Conservation (phyloP, 2,329 filamentous ascomycete genomes). For the Verticillium albo-atrum region DNA sequence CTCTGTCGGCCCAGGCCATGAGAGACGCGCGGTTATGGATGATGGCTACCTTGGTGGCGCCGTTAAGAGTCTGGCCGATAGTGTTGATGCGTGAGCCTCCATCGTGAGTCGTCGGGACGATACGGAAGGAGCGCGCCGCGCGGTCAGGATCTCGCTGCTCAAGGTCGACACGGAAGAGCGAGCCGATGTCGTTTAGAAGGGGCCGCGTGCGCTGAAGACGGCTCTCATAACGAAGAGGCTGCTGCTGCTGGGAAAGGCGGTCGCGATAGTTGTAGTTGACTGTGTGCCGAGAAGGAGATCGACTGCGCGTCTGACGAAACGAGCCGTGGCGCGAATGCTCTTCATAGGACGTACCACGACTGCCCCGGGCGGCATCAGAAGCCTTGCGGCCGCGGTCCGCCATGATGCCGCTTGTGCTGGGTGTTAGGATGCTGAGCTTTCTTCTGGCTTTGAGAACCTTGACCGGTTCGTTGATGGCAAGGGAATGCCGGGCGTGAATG, state of each 20-base stretch:
- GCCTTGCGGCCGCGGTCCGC: background rate
- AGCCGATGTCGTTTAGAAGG: background rate
- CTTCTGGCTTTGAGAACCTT: too few relatives aligned
- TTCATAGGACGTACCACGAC: background rate
- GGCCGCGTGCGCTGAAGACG: background rate
- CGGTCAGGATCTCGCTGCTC: background rate
- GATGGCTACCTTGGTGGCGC: background rate
- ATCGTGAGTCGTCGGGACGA: background rate
- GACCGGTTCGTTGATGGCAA: too few relatives aligned
- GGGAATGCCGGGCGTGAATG: too few relatives aligned
- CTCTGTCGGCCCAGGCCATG: background rate
- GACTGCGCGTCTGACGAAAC: background rate
- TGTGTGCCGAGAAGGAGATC: background rate
- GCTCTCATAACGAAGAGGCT: background rate
- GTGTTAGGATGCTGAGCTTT: too few relatives aligned
- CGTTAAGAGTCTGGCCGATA: background rate
- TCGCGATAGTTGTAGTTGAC: background rate
- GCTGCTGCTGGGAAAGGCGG: background rate
- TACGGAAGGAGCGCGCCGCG: background rate
- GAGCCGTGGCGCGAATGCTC: background rate
- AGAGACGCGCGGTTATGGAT: background rate
- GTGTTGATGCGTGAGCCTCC: background rate
- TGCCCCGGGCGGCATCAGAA: background rate
- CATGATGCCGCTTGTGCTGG: background rate
- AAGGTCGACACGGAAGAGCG: background rate